Conservation (phyloP, 148 eudicot genomes). For the Fagopyrum homotropicum region DNA sequence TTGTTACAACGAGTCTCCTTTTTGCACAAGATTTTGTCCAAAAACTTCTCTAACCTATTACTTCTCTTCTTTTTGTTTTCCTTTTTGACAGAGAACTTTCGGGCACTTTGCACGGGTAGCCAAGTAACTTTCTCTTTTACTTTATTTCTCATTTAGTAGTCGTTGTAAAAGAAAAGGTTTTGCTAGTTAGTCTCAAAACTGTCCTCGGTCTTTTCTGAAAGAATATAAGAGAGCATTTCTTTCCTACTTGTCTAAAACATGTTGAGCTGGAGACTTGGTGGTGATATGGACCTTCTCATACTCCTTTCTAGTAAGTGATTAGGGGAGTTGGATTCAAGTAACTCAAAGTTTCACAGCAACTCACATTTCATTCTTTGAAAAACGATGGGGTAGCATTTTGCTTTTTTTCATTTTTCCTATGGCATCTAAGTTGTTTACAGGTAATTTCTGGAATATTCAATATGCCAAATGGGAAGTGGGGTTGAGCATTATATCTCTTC, state of each 20-base stretch:
- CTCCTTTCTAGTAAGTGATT: background rate
- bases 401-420: background rate
- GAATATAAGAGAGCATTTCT: background rate
- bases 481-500: background rate
- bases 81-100: constrained; percentile 79
- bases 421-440: background rate
- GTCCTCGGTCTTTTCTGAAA: background rate
- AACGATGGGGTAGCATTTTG: background rate
- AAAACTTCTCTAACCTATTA: background rate
- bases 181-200: background rate
- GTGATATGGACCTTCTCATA: background rate
- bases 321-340: background rate
- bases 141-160: constrained; percentile 5
- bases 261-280: background rate
- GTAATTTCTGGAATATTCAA: background rate
- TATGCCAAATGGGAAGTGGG: background rate
- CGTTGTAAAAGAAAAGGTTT: background rate
- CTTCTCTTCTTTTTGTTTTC: constrained; percentile 7
- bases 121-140: constrained; percentile 51
- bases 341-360: background rate
- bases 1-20: background rate
- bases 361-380: background rate
- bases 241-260: background rate
- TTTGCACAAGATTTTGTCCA: background rate
- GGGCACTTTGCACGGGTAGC: constrained; percentile 99